Conservation (phyloP, 352 stramenopile species). For the Phytophthora brassicae region DNA sequence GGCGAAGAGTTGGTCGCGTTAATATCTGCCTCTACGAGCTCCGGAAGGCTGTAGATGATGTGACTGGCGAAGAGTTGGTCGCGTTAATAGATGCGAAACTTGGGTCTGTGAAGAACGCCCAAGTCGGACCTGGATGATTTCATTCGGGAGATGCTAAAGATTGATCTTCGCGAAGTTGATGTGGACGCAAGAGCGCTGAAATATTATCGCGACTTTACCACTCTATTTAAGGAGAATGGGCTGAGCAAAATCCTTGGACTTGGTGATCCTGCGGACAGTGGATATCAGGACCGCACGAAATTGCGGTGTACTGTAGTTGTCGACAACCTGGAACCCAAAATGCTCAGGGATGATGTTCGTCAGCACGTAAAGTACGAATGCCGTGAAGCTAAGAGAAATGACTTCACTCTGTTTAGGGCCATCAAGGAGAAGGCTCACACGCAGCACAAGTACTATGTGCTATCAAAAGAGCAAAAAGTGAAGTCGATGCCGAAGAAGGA, state of each 20-base stretch:
- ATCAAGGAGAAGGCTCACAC: constrained; percentile 3
- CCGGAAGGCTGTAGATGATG: neutral
- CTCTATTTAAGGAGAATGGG: neutral
- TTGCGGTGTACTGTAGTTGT: constrained; percentile 6
- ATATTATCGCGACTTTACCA: constrained; percentile 2
- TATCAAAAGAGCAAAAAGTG: neutral
- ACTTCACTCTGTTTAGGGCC: constrained; percentile 2
- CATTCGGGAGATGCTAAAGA: constrained; percentile 1
- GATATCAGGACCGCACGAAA: constrained; percentile 4
- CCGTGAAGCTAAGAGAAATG: constrained; percentile 2
- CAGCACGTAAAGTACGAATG: constrained; percentile 3
- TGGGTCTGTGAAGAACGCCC: constrained; percentile 1
- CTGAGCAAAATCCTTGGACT: constrained; percentile 2
- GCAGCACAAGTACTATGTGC: constrained; percentile 3
- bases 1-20: neutral
- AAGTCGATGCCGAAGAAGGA: neutral
- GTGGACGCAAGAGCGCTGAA: constrained; percentile 7
- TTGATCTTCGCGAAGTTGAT: constrained; percentile 1
- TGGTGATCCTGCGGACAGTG: neutral
- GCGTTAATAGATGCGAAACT: neutral
- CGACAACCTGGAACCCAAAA: constrained; percentile 12
- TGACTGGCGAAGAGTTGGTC: constrained; percentile 1
- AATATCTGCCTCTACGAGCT: constrained; percentile 8
- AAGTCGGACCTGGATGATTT: constrained; percentile 7
- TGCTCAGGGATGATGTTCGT: constrained; percentile 1